Percentiles rank a stretch among this genome's conserved stretches.
Conservation (phyloP, 805 yeast species). For the Teunomyces cretensis region DNA sequence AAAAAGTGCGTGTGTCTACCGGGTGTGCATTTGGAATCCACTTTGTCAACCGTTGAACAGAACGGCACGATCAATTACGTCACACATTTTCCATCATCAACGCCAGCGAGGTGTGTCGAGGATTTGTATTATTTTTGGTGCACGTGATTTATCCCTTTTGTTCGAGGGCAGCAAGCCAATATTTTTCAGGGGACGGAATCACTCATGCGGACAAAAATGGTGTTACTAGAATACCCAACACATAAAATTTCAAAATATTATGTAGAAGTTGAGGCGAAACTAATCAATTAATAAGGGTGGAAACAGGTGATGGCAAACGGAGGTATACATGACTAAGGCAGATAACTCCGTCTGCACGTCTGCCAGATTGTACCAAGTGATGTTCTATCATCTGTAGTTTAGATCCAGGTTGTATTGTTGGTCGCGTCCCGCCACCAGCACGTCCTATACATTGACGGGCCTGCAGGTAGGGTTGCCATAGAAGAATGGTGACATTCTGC, state of each 20-base stretch:
- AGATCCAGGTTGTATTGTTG: too few relatives aligned
- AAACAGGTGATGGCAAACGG: not conserved
- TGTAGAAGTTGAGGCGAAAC: not conserved
- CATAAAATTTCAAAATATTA: not conserved
- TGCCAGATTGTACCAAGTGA: not conserved
- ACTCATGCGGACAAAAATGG: not conserved
- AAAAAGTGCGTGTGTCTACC: too few relatives aligned
- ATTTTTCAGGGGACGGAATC: not conserved
- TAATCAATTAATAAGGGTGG: too few relatives aligned
- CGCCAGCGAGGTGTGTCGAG: too few relatives aligned
- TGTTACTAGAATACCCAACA: conserved; percentile 1
- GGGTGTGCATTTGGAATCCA: too few relatives aligned
- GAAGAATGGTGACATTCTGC: conserved; percentile 2
- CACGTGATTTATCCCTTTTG: not conserved
- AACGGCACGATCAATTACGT: too few relatives aligned
- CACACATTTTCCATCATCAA: too few relatives aligned
- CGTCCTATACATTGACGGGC: not conserved
- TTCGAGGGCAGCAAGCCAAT: not conserved
- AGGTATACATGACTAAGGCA: too few relatives aligned
- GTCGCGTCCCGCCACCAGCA: too few relatives aligned
- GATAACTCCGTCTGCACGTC: not conserved
- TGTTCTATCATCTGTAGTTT: too few relatives aligned
- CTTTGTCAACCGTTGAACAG: too few relatives aligned
- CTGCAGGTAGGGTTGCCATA: not conserved
- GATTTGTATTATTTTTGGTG: not conserved